Conservation (phyloP, 129 eudicot species). For the Pulicaria dysenterica region DNA sequence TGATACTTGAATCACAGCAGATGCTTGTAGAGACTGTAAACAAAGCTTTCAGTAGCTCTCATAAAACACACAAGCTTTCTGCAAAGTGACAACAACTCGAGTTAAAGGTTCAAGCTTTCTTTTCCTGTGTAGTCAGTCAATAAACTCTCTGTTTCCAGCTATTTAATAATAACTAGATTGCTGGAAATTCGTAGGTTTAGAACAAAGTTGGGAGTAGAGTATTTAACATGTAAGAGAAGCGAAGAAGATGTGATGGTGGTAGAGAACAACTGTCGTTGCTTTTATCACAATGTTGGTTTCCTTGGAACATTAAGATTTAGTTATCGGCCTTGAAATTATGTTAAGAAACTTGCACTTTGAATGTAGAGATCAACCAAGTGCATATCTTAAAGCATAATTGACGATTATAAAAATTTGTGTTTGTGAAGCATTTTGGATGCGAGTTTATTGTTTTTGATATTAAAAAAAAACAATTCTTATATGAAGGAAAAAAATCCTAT, state of each 20-base stretch:
- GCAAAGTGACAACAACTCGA: constrained; percentile 37
- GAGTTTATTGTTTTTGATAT: too few species aligned
- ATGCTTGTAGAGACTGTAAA: constrained; percentile 68
- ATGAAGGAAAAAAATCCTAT: too few species aligned
- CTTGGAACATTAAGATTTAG: not conserved
- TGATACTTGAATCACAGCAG: constrained; percentile 72
- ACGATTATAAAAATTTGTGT: too few species aligned
- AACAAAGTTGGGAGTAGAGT: constrained; percentile 7
- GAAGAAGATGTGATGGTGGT: too few species aligned
- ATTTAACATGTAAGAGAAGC: constrained; percentile 7
- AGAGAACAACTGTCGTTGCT: not conserved
- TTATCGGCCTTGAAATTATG: too few species aligned
- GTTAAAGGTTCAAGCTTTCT: constrained; percentile 8
- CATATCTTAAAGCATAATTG: too few species aligned
- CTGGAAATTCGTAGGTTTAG: constrained; percentile 28
- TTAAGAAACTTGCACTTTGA: too few species aligned
- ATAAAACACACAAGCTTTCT: constrained; percentile 49
- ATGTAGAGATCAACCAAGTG: too few species aligned
- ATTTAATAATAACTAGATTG: constrained; percentile 28
- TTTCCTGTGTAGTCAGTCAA: constrained; percentile 28
- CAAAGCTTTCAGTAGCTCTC: constrained; percentile 50
- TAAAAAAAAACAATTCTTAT: too few species aligned
- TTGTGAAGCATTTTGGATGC: too few species aligned
- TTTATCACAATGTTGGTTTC: not conserved
- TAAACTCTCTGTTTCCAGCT: constrained; percentile 19